Base-by-base conservation (phyloP, 768 basidiomycete species). In the Leccinum variicolor region DNA sequence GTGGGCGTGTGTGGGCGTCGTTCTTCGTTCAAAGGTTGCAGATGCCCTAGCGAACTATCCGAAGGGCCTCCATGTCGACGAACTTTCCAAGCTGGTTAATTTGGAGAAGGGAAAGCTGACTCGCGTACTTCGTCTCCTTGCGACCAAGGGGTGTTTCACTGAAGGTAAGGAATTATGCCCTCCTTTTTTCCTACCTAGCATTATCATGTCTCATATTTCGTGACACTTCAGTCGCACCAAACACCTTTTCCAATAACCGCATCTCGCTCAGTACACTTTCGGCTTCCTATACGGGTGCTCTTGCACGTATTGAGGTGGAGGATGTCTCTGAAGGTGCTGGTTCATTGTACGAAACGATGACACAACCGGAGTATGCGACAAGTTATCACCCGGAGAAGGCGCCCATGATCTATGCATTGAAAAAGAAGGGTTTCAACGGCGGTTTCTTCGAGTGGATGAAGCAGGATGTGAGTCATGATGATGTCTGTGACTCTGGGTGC, bases 181-280 rank as follows among this genome's bases (percentile, higher is more conserved):
- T 43, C 41, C 0, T 11, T 45, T n/a, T 2, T 26, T 52, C 4
- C 17, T 6, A n/a, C 14, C 3, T 15, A 4, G 25, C 17, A 19
- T 26, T 26, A 26, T 43, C 33, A 8, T 43, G 49, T 56, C 28
- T 4, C 13, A 13, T 29, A 43, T n/a, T 26, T 29, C 26, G 19
- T 21, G 3, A 36, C 55, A 39, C 25, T 36, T 28, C 15, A 69
- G 73, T 75, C 7, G 52, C 60, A 9, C 61, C 62, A 9, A 64
- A 73, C 17, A 55, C 55, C 0, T 74, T 72, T 58, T 67, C 71
- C 11, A 74, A 74, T 53, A 75, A 70, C 46, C 74, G 71, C n/a
- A 62, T 74, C 26, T 75, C 74, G 3, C 64, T 72, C 9, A 48
- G 68, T 1, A 63, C 69, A 8, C 61, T 56, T 43, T 64, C 66